Base-by-base conservation (phyloP, 371 early-diverging fungal genomes). In the Mucor circinelloides region DNA sequence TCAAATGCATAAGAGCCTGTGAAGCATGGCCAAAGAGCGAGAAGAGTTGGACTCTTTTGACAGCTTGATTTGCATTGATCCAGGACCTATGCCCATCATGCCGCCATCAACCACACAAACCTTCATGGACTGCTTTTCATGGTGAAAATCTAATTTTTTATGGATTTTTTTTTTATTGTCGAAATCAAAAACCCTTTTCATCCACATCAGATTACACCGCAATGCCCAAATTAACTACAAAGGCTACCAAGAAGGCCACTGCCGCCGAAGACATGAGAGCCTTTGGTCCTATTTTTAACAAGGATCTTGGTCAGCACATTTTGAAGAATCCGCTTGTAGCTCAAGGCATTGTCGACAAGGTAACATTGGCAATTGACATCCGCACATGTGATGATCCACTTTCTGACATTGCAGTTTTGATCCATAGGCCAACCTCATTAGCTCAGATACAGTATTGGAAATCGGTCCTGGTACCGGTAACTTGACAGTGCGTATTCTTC, bases 391-490 rank as follows among this genome's bases (percentile, higher is more conserved):
- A 10, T 17, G 27, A 34, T 30, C 34, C 58, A 21, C 38, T 27
- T 58, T 36, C 32, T 58, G 12, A 8, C 23, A 12, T 40, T 38
- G 15, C 21, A 1, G 46, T 17, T 58, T 10, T 58, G 12, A 23
- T 28, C 32, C 3, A 3, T 81, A 94, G 92, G 98, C 99, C 7
- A 85, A 82, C 44, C 80, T 99, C 50, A 91, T 95, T 69, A 85
- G 93, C 30, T 96, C 99, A 3, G 99, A 99, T 79, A 91, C 90
- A 3, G 98, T 99, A 8, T 89, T 99, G 21, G 99, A 99, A 88
- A 92, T 99, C 60, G 99, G 99, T 80, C 99, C 99, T 10, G 99
- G 99, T 86, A 99, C 99, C n/a, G 99, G 99, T 80, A 99, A 99
- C 83, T 89, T 99, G 75, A 98, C 99, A 7, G 91, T 99, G 38